Evolutionary conservation across 495 filamentous ascomycete genomes (phyloP).

Genomic region (Saxophila tyrrhenica): DNA sequence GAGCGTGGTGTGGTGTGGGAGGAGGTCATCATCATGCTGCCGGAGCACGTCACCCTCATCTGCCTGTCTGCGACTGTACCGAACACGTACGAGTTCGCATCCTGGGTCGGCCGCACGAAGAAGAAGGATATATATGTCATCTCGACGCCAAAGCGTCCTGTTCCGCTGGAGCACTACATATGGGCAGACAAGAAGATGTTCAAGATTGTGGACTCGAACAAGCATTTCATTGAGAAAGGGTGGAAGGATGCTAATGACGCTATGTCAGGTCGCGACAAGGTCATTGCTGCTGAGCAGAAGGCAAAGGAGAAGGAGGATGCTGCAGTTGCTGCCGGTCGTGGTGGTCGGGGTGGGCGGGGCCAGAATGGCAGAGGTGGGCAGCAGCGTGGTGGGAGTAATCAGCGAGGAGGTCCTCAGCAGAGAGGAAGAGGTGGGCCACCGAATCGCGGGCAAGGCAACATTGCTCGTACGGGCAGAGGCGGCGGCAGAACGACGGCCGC

Average conservation of each 20-base stretch:
- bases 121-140: conserved; percentile 99
- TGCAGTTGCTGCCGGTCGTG: conserved; percentile 19
- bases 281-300: conserved; percentile 37
- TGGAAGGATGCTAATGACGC: conserved; percentile 90
- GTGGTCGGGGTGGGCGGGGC: conserved; percentile 14
- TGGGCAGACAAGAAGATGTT: conserved; percentile 86
- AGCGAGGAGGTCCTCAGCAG: conserved; percentile 40
- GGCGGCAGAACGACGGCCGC: conserved; percentile 75
- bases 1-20: conserved; percentile 98
- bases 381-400: conserved; percentile 43
- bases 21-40: conserved; percentile 99
- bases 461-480: conserved; percentile 74
- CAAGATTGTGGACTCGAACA: conserved; percentile 89
- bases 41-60: conserved; percentile 90
- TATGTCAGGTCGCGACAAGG: conserved; percentile 71
- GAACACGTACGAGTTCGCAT: conserved; percentile 95
- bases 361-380: conserved; percentile 25
- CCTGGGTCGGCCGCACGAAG: conserved; percentile 96
- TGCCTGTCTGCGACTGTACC: conserved; percentile 92
- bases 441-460: conserved; percentile 60
- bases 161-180: conserved; percentile 89
- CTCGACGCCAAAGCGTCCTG: conserved; percentile 87
- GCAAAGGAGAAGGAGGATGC: conserved; percentile 37
- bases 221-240: conserved; percentile 76
- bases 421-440: conserved; percentile 47